A percentile compares a stretch with the other conserved stretches of the same genome.
Evolutionary conservation across 2,329 filamentous ascomycete genomes (phyloP).

Genomic region (Xylogone sp.): DNA sequence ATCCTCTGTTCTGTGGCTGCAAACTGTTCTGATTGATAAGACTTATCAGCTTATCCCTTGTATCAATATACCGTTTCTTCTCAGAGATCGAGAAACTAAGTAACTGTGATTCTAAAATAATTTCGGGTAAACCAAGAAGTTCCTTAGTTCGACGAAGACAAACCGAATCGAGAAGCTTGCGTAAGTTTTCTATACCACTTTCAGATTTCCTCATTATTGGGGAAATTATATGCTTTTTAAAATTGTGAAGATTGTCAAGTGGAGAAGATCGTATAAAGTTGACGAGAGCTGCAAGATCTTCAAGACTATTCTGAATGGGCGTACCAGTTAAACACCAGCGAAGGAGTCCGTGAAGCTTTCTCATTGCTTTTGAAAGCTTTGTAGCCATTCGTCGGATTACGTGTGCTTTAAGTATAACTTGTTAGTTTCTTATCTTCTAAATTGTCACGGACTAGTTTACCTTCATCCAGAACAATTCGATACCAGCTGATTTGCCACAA

Average conservation of each 20-base stretch:
- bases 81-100: constrained; percentile 31
- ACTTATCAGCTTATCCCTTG: constrained; percentile 32
- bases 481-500: constrained; percentile 37
- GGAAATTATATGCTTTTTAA: constrained; percentile 18
- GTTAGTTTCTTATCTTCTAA: neutral
- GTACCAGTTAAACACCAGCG: constrained; percentile 29
- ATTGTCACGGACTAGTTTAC: constrained; percentile 21
- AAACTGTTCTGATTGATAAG: neutral
- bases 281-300: constrained; percentile 27
- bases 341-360: constrained; percentile 36
- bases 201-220: constrained; percentile 20
- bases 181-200: constrained; percentile 21
- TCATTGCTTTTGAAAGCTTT: constrained; percentile 38
- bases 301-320: constrained; percentile 28
- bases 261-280: constrained; percentile 14
- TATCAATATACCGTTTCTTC: constrained; percentile 30
- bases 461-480: constrained; percentile 41
- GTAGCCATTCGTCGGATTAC: constrained; percentile 45
- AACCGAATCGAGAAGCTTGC: constrained; percentile 33
- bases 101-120: constrained; percentile 15
- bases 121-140: constrained; percentile 32
- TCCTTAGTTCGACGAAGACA: constrained; percentile 40
- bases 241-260: constrained; percentile 8
- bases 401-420: constrained; percentile 34
- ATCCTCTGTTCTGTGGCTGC: neutral